Conservation (phyloP, 805 yeast species). For the Candida andamanensis region DNA sequence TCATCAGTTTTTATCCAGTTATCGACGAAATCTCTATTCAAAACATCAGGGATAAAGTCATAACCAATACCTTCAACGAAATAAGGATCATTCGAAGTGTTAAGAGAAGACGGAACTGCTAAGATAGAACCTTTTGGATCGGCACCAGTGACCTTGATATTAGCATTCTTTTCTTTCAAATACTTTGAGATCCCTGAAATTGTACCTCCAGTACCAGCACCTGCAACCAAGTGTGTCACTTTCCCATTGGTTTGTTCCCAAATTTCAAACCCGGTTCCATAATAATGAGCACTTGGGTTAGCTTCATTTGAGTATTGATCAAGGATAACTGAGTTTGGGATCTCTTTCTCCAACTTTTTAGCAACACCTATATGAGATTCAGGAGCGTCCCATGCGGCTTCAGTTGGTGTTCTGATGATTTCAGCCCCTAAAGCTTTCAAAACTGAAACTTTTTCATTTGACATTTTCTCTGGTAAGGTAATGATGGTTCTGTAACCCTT, state of each 20-base stretch:
- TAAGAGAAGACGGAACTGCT: conserved; percentile 72
- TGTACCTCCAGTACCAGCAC: conserved; percentile 97
- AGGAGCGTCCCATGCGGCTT: conserved; percentile 90
- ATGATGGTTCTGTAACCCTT: conserved; percentile 83
- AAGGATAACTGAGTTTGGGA: conserved; percentile 77
- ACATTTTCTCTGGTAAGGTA: conserved; percentile 88
- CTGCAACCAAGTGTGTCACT: conserved; percentile 73
- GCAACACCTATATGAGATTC: conserved; percentile 91
- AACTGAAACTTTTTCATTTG: conserved; percentile 84
- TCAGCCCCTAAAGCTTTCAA: conserved; percentile 88
- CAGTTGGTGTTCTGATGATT: conserved; percentile 86
- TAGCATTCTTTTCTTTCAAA: conserved; percentile 64
- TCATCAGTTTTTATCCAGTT: conserved; percentile 86
- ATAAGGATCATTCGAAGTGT: conserved; percentile 53
- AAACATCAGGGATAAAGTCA: conserved; percentile 80
- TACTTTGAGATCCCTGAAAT: conserved; percentile 85
- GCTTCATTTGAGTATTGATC: conserved; percentile 77
- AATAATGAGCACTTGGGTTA: conserved; percentile 81
- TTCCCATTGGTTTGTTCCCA: conserved; percentile 75
- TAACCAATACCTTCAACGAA: conserved; percentile 90
- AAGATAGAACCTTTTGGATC: conserved; percentile 86
- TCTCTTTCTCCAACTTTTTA: conserved; percentile 69
- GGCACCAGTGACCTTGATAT: conserved; percentile 66
- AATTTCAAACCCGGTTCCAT: conserved; percentile 80
- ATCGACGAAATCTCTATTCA: conserved; percentile 62